phyloP scores from a whole-genome alignment of 768 basidiomycete species.

The Podaxis rugospora region DNA sequence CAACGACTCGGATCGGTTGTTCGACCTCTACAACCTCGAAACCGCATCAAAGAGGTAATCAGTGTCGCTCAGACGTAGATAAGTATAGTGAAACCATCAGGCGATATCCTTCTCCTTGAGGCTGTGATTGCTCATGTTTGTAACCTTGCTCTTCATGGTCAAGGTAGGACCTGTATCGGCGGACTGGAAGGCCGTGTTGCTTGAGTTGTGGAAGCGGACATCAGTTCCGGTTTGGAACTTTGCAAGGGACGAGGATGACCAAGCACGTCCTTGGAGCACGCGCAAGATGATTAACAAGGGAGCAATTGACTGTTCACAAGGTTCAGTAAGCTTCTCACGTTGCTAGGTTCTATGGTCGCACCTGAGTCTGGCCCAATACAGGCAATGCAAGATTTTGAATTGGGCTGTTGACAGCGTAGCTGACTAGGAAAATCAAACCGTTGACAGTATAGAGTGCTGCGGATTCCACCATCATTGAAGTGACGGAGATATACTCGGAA shows the following conservation, averaged over 20 bases:
- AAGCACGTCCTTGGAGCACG: conserved; percentile 16
- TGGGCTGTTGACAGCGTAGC: conserved; percentile 24
- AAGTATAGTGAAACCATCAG: background rate
- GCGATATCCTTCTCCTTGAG: background rate
- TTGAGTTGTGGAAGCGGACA: conserved; percentile 2
- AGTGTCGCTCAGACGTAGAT: background rate
- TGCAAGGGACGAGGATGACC: conserved; percentile 8
- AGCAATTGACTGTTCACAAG: conserved; percentile 12
- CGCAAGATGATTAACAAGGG: conserved; percentile 15
- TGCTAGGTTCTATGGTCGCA: background rate
- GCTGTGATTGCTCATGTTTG: conserved; percentile 1
- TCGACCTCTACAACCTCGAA: background rate
- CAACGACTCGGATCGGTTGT: background rate
- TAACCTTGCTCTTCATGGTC: conserved; percentile 1
- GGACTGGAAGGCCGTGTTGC: background rate
- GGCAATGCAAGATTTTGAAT: conserved; percentile 26
- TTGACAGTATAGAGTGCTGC: conserved; percentile 30
- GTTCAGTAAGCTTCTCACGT: background rate
- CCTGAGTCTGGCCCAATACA: conserved; percentile 18
- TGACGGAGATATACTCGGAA: conserved; percentile 26
- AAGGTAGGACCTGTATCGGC: background rate
- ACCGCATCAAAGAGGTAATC: background rate
- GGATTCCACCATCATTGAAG: conserved; percentile 32
- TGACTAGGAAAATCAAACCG: conserved; percentile 28
- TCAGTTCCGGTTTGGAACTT: conserved; percentile 9